Percentiles rank a stretch among this genome's conserved stretches.
phyloP scores from a whole-genome alignment of 2,329 filamentous ascomycete species.

The Ceratocystiopsis minuta region DNA sequence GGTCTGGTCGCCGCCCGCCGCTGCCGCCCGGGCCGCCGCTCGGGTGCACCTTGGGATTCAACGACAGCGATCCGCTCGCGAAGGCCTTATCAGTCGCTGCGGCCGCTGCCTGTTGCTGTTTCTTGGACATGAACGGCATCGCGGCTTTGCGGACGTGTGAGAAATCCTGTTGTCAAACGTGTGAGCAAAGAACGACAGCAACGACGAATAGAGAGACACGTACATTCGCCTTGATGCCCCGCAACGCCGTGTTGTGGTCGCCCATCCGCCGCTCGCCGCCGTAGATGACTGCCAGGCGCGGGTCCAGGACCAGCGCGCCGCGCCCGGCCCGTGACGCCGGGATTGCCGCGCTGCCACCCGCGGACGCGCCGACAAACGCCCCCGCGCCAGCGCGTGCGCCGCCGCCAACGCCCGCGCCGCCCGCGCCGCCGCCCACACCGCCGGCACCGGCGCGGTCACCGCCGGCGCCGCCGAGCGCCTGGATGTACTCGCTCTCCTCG shows the following conservation, averaged over 20 bases:
- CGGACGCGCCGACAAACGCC: conserved; percentile 12
- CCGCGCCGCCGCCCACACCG: conserved; percentile 11
- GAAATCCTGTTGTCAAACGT: conserved; percentile 59
- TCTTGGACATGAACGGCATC: conserved; percentile 52
- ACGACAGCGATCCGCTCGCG: conserved; percentile 26
- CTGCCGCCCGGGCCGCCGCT: not conserved
- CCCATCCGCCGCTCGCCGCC: conserved; percentile 81
- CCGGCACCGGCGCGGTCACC: conserved; percentile 21
- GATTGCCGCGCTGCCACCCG: not conserved
- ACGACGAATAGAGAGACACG: conserved; percentile 14
- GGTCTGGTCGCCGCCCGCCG: conserved; percentile 40
- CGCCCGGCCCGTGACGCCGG: conserved; percentile 33
- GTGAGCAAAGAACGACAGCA: not conserved
- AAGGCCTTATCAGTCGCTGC: conserved; percentile 19
- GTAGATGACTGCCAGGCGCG: conserved; percentile 73
- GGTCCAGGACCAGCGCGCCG: conserved; percentile 45
- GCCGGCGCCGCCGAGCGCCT: conserved; percentile 51
- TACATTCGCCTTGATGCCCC: conserved; percentile 79
- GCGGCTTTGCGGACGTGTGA: conserved; percentile 81
- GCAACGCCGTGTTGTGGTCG: conserved; percentile 73
- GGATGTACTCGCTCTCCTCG: conserved; percentile 86
- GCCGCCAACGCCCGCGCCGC: conserved; percentile 14
- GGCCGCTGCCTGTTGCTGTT: conserved; percentile 23
- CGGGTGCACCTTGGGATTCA: conserved; percentile 29
- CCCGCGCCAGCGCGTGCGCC: conserved; percentile 21